A percentile compares a stretch with the other conserved stretches of the same genome.
Conservation (phyloP, 257 asterid species). For the Scutellaria barbata region DNA sequence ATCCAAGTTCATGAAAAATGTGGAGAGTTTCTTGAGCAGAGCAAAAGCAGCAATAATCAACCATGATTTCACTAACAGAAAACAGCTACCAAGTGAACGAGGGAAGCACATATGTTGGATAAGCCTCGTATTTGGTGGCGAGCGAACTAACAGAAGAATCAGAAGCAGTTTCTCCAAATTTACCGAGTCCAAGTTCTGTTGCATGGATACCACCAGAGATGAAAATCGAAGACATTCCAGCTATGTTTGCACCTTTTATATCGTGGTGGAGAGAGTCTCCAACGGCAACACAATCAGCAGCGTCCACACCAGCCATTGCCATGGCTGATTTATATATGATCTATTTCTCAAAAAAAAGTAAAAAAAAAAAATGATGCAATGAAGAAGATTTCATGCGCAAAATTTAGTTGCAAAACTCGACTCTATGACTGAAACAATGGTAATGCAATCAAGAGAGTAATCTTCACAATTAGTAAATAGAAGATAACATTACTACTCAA, state of each 20-base stretch:
- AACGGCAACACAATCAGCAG: conserved; percentile 81
- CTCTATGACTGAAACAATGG: too few relatives aligned
- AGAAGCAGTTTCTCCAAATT: conserved; percentile 70
- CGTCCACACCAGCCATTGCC: conserved; percentile 68
- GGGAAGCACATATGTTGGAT: conserved; percentile 78
- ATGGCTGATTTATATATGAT: conserved; percentile 84
- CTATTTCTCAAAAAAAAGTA: conserved; percentile 36
- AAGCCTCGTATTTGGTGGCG: conserved; percentile 61
- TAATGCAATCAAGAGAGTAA: too few relatives aligned
- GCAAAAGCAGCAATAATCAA: not conserved
- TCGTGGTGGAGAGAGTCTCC: conserved; percentile 99
- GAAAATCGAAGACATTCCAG: conserved; percentile 71
- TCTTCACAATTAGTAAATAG: too few relatives aligned
- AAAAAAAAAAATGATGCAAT: not conserved
- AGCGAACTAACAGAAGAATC: conserved; percentile 63
- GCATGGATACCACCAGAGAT: conserved; percentile 85
- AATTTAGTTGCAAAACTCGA: too few relatives aligned
- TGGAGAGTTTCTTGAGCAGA: conserved; percentile 1
- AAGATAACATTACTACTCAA: too few relatives aligned
- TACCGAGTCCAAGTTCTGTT: conserved; percentile 70
- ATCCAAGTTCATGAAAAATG: conserved; percentile 8
- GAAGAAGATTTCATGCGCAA: too few relatives aligned
- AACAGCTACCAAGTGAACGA: conserved; percentile 75
- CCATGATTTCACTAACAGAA: not conserved
- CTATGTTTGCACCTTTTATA: conserved; percentile 83